phyloP scores from a whole-genome alignment of 148 eudicot genomes.

The Pharnaceum exiguum region DNA sequence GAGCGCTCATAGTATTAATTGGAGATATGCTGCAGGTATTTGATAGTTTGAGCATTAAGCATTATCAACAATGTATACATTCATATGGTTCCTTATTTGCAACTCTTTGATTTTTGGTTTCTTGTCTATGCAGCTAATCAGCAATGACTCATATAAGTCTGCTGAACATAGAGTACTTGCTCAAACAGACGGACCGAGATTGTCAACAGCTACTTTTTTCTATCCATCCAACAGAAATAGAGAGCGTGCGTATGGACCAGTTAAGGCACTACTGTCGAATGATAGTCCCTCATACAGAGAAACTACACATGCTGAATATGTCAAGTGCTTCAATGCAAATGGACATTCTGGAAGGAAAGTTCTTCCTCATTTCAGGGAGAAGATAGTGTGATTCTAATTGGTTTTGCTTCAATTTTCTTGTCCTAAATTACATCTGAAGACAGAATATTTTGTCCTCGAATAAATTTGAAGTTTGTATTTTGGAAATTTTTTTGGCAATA shows the following conservation, averaged over 20 bases:
- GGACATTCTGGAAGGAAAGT: constrained; percentile 8
- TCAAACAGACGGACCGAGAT: constrained; percentile 35
- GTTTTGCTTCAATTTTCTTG: too few relatives aligned
- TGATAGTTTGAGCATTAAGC: background rate
- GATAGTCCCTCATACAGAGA: constrained; percentile 43
- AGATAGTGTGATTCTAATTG: too few relatives aligned
- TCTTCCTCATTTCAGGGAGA: constrained; percentile 20
- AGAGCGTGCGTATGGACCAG: constrained; percentile 36
- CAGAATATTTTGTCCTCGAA: too few relatives aligned
- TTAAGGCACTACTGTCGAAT: constrained; percentile 39
- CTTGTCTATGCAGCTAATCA: constrained; percentile 32
- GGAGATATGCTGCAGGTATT: constrained; percentile 77
- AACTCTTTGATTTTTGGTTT: background rate
- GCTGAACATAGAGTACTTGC: constrained; percentile 69
- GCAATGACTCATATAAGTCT: constrained; percentile 45
- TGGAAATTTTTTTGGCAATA: too few relatives aligned
- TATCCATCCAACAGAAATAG: constrained; percentile 23
- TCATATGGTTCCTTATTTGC: too few relatives aligned
- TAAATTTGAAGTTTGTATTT: too few relatives aligned
- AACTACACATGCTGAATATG: constrained; percentile 28
- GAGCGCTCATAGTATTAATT: constrained; percentile 61
- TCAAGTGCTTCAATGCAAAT: constrained; percentile 14
- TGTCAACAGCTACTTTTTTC: constrained; percentile 63
- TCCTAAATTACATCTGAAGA: too few relatives aligned
- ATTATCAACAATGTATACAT: too few relatives aligned